Evolutionary conservation across 306 rosid species (phyloP).

Genomic region (Malus domestica): ASM211411v1 NC_041800.1:32129733-32130232

Average conservation of each 20-base stretch:
- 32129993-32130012: background rate
- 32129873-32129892: background rate
- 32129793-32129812: no score
- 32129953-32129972: background rate
- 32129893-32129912: background rate
- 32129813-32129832: background rate
- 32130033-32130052: background rate
- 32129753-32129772: conserved; percentile 22
- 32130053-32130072: background rate
- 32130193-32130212: background rate
- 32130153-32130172: background rate
- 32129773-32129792: no score
- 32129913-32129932: background rate
- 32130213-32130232: background rate
- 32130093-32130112: background rate
- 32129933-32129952: background rate
- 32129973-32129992: background rate
- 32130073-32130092: background rate
- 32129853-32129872: background rate
- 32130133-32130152: background rate
- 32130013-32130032: background rate
- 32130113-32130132: background rate
- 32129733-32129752: conserved; percentile 64
- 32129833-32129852: no score
- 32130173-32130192: background rate